Percentiles rank a stretch among this genome's conserved stretches.
These are phyloP conservation scores for Arthrocladium fulminans DNA, from an alignment of 2,329 filamentous ascomycete species.

Conservation along the genomic window DNA sequence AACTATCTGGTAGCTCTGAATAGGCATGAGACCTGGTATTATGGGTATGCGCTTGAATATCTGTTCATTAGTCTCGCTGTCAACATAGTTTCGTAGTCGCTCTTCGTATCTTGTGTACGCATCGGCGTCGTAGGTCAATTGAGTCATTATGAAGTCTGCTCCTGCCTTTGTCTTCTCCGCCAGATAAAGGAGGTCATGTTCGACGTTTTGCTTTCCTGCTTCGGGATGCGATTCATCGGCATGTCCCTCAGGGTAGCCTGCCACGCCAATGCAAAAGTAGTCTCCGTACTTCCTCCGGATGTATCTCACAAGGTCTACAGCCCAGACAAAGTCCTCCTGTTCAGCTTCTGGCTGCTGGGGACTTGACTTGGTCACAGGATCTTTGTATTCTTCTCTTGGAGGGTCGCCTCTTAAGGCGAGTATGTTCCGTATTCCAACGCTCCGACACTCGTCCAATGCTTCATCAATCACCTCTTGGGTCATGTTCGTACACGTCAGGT, in stretches of 20 bases:
- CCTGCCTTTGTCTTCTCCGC: constrained; percentile 86
- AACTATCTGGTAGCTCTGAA: constrained; percentile 95
- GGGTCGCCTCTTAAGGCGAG: constrained; percentile 86
- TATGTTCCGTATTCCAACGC: constrained; percentile 84
- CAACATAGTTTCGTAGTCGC: constrained; percentile 67
- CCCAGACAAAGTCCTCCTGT: constrained; percentile 66
- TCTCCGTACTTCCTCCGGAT: constrained; percentile 79
- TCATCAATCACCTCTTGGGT: constrained; percentile 75
- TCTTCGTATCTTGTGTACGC: constrained; percentile 75
- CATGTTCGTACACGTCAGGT: constrained; percentile 98
- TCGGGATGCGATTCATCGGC: constrained; percentile 85
- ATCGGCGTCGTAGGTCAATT: constrained; percentile 85
- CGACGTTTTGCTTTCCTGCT: constrained; percentile 48
- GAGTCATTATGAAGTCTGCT: constrained; percentile 97
- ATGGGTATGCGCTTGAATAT: constrained; percentile 80
- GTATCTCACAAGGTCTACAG: constrained; percentile 79
- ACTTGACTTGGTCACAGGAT: constrained; percentile 52
- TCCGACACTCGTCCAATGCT: constrained; percentile 82
- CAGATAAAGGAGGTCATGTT: constrained; percentile 70
- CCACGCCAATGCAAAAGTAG: constrained; percentile 93
- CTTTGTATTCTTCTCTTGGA: constrained; percentile 78
- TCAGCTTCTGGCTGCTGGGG: constrained; percentile 41
- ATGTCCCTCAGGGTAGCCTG: constrained; percentile 91
- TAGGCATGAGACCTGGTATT: constrained; percentile 91
- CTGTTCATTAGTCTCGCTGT: constrained; percentile 42